Base-by-base conservation (phyloP, 352 stramenopile genomes). In the Pythium plurisporium region DNA sequence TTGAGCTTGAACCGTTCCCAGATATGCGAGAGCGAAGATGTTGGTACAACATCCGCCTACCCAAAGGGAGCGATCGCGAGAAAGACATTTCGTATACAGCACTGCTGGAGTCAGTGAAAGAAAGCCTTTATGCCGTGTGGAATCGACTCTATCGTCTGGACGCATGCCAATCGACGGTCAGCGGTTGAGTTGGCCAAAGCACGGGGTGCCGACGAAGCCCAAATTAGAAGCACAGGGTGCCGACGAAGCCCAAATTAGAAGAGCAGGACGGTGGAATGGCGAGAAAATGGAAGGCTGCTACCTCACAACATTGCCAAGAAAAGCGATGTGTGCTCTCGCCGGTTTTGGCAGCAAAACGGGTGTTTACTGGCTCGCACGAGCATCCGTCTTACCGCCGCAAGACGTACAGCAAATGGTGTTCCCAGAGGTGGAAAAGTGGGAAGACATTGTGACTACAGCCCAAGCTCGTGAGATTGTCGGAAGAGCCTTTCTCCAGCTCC, bases 271-370 rank as follows among this genome's bases (percentile, higher is more conserved):
- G n/a, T 52, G 44, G 44, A 52, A 37, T 26, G 19, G 19, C 1
- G 44, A 52, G 15, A 52, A 52, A 52, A 52, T 40, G 44, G 27
- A 52, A 23, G 44, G n/a, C 14, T 52, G 44, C 27, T 52, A 52
- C 44, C 19, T 52, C 14, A 52, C 27, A 14, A 52, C 44, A 8
- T n/a, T 52, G 5, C 44, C 19, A 25, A 37, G 23, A 7, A 38
- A 38, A 17, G 44, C 19, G 6, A 27, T 52, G 44, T 15, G 44
- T 2, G 29, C 29, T 3, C 44, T 52, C 3, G 44, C 44, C 3
- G 44, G 29, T 3, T 52, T 52, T n/a, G n/a, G n/a, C n/a, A n/a
- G n/a, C n/a, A n/a, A n/a, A n/a, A n/a, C n/a, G n/a, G n/a, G n/a
- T n/a, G n/a, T n/a, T n/a, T n/a, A n/a, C n/a, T n/a, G n/a, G n/a